These are phyloP conservation scores for Zangia roseola DNA, from an alignment of 768 basidiomycete species.

Conservation along the genomic window DNA sequence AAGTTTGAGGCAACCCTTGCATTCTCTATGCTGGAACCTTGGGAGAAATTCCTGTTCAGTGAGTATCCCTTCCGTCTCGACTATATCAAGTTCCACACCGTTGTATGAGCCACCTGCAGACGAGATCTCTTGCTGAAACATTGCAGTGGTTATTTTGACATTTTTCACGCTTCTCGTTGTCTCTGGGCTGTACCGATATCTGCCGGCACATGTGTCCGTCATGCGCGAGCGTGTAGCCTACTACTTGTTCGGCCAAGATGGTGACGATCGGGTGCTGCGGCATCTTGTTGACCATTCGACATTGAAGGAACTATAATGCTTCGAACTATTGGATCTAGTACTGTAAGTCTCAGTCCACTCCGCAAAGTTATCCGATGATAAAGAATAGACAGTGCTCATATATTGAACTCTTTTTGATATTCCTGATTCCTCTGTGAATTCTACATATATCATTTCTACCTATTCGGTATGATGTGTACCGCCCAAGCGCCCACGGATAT, in stretches of 20 bases:
- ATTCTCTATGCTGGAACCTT: constrained; percentile 62
- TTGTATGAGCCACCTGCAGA: not conserved
- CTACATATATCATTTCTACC: constrained; percentile 15
- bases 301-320: constrained; percentile 28
- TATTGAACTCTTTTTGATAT: not conserved
- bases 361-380: constrained; percentile 2
- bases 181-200: constrained; percentile 54
- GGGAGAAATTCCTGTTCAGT: constrained; percentile 67
- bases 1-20: constrained; percentile 56
- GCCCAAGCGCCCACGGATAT: not conserved
- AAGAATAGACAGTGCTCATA: constrained; percentile 7
- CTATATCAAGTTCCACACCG: not conserved
- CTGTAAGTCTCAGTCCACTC: constrained; percentile 13
- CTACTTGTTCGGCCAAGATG: constrained; percentile 61
- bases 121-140: constrained; percentile 3
- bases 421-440: constrained; percentile 2
- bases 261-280: constrained; percentile 32
- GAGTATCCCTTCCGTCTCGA: constrained; percentile 25
- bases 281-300: constrained; percentile 29
- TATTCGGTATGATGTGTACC: constrained; percentile 18
- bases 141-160: constrained; percentile 43
- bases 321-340: not conserved
- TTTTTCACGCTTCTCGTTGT: constrained; percentile 45
- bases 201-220: constrained; percentile 56
- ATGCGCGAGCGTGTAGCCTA: constrained; percentile 57